phyloP scores from a whole-genome alignment of 768 basidiomycete species.

The Amanita pallidorosea region DNA sequence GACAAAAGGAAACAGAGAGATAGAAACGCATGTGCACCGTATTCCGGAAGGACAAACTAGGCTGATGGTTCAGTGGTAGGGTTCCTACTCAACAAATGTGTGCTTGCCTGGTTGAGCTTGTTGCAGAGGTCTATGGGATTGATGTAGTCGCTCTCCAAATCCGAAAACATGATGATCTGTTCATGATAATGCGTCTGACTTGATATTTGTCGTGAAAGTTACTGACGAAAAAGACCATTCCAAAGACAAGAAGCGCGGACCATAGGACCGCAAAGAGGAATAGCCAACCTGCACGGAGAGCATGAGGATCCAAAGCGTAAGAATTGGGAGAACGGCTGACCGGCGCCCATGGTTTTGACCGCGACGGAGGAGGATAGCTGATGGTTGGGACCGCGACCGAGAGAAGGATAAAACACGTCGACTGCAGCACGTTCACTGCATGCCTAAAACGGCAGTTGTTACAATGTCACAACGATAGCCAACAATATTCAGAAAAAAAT shows the following conservation, averaged over 20 bases:
- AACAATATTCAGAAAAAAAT: no score
- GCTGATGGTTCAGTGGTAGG: not conserved
- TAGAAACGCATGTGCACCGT: conserved; percentile 87
- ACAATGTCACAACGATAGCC: not conserved
- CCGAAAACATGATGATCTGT: conserved; percentile 99
- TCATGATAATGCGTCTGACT: not conserved
- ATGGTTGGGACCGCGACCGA: not conserved
- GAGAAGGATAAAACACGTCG: conserved; percentile 7
- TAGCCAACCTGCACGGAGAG: conserved; percentile 62
- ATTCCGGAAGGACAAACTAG: conserved; percentile 74
- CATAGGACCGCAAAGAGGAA: conserved; percentile 93
- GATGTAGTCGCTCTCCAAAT: conserved; percentile 98
- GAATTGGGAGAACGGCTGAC: conserved; percentile 3
- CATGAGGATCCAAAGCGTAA: not conserved
- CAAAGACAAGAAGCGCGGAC: conserved; percentile 89
- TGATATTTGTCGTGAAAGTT: not conserved
- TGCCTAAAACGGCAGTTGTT: conserved; percentile 7
- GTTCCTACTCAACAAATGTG: not conserved
- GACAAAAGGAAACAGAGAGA: conserved; percentile 78
- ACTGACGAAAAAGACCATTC: conserved; percentile 97
- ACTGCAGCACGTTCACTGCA: conserved; percentile 13
- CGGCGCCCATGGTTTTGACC: conserved; percentile 1
- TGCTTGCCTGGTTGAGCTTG: conserved; percentile 86
- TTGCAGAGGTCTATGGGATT: conserved; percentile 99
- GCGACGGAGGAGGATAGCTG: no score